Base-by-base conservation (phyloP, 768 basidiomycete genomes). In the Grammothele lineata region DNA sequence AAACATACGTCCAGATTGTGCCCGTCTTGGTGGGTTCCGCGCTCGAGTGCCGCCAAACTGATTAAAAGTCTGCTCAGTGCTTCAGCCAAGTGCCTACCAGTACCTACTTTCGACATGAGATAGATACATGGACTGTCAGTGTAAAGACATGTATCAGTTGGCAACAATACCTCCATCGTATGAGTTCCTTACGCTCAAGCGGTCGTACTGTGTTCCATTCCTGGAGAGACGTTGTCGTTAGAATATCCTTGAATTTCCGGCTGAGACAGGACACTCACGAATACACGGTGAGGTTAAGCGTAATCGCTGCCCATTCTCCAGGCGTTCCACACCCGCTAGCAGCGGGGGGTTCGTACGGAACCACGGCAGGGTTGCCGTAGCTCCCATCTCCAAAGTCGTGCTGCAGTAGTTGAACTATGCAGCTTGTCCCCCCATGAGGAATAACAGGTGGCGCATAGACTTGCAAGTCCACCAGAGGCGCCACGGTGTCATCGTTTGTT, bases 41-140 rank as follows among this genome's bases (percentile, higher is more conserved):
- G 18, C 85, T 87, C 0, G 83, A 85, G 22, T 81, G 85, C 38
- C 86, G 72, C 85, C 85, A 85, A 47, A 87, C 81, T 83, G 18
- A 3, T 23, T n/a, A 12, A 8, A 15, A 15, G 30, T 9, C 27
- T 26, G 32, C n/a, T 47, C 40, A 47, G n/a, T 36, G 11, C 14
- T 43, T 2, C 33, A 37, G 17, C 6, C 23, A 17, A 32, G 6
- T 10, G 4, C 15, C 17, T 8, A 30, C 10, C 36, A 14, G 18
- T 11, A 44, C 48, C 35, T 25, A 50, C 48, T 40, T 33, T 50
- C 43, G 8, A 50, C 48, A 27, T 50, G 37, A 11, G 48, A 44
- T 6, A 50, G 38, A 7, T 44, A 44, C 17, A 50, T 11, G 1
- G 42, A 50, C 48, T 44, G 23, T 14, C n/a, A n/a, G n/a, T n/a